Evolutionary conservation across 345 rosid species (phyloP).

Genomic region (Aquilaria malaccensis): DNA sequence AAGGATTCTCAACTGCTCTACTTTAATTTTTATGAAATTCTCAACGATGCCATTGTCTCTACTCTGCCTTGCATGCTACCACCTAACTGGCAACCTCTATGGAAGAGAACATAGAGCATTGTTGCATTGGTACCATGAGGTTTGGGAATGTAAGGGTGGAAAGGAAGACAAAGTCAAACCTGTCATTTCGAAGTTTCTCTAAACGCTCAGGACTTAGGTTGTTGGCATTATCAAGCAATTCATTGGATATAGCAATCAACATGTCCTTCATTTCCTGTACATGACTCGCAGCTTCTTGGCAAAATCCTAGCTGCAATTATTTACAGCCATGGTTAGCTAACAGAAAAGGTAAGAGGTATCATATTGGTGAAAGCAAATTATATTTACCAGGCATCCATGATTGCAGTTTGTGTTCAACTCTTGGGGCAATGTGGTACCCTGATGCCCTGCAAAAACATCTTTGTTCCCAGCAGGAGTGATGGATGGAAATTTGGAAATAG

Average conservation of each 20-base stretch:
- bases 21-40: too few species aligned
- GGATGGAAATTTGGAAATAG: conserved; percentile 45
- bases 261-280: conserved; percentile 81
- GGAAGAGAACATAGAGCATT: too few species aligned
- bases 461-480: conserved; percentile 44
- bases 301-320: conserved; percentile 71
- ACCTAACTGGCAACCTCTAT: too few species aligned
- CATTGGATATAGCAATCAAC: conserved; percentile 82
- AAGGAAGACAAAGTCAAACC: conserved; percentile 33
- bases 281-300: conserved; percentile 68
- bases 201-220: conserved; percentile 47
- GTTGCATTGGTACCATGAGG: too few species aligned
- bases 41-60: too few species aligned
- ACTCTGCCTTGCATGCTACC: too few species aligned
- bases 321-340: conserved; percentile 20
- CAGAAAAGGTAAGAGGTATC: conserved; percentile 13
- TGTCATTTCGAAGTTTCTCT: conserved; percentile 84
- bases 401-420: conserved; percentile 66
- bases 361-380: conserved; percentile 4
- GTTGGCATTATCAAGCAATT: conserved; percentile 73
- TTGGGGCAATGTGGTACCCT: conserved; percentile 44
- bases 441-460: conserved; percentile 31
- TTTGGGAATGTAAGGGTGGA: not conserved
- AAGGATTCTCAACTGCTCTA: too few species aligned
- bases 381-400: conserved; percentile 66